These are phyloP conservation scores for Triticum monococcum DNA, from an alignment of 176 grass and related monocot genomes.

Conservation along the genomic window DNA sequence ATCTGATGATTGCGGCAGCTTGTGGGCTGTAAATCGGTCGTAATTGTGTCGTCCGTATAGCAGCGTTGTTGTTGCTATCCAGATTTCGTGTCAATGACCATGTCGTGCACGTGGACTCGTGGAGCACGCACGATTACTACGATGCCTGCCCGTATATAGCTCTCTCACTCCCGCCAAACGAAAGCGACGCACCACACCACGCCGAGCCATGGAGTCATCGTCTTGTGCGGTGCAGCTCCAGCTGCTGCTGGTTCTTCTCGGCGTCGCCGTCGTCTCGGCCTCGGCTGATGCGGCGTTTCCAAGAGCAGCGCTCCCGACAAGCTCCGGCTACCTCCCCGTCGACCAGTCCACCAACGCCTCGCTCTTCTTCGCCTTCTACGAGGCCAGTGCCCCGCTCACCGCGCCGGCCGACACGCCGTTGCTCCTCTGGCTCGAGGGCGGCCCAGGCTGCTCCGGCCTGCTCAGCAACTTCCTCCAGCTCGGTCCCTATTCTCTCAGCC, in stretches of 20 bases:
- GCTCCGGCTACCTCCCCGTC: constrained; percentile 58
- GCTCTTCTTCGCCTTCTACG: constrained; percentile 68
- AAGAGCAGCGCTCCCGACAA: constrained; percentile 27
- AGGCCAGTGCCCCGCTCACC: constrained; percentile 32
- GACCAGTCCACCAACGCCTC: not conserved
- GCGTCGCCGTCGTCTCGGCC: not conserved
- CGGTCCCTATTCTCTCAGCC: constrained; percentile 44
- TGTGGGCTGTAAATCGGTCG: too few relatives aligned
- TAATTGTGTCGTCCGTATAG: too few relatives aligned
- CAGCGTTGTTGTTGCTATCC: too few relatives aligned
- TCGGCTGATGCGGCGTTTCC: constrained; percentile 14
- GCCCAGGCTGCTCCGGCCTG: constrained; percentile 52
- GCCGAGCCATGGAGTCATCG: not conserved
- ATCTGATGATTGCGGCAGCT: too few relatives aligned
- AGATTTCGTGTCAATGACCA: too few relatives aligned
- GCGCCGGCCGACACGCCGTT: constrained; percentile 29
- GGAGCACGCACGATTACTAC: not conserved
- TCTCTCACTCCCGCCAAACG: not conserved
- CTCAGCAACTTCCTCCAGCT: constrained; percentile 55
- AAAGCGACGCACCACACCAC: not conserved
- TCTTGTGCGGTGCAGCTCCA: not conserved
- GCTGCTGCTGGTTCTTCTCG: not conserved
- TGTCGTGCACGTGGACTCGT: not conserved
- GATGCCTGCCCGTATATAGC: not conserved
- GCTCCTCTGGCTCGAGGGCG: constrained; percentile 64